phyloP scores from a whole-genome alignment of 2,329 filamentous ascomycete genomes.

The Macroventuria anomochaeta region DNA sequence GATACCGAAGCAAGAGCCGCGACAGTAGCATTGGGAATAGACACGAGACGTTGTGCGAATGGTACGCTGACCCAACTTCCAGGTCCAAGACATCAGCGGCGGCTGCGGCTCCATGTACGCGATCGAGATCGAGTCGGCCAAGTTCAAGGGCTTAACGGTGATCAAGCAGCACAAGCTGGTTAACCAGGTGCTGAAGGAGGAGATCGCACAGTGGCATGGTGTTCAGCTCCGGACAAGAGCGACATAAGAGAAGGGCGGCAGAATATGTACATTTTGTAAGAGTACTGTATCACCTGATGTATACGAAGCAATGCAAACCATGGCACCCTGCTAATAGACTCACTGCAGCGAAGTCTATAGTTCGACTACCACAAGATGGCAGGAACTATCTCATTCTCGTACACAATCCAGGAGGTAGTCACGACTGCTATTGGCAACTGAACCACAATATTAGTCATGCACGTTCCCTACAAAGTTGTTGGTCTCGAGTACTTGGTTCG shows the following conservation, averaged over 20 bases:
- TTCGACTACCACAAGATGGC: background rate
- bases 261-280: constrained; percentile 15
- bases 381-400: background rate
- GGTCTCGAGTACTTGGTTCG: too few relatives aligned
- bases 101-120: constrained; percentile 89
- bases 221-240: constrained; percentile 77
- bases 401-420: too few relatives aligned
- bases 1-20: background rate
- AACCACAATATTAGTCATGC: too few relatives aligned
- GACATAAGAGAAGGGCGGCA: constrained; percentile 25
- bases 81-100: constrained; percentile 79
- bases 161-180: constrained; percentile 85
- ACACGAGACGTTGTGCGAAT: background rate
- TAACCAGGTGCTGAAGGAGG: constrained; percentile 73
- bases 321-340: background rate
- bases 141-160: constrained; percentile 73
- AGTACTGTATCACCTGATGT: constrained; percentile 17
- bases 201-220: constrained; percentile 83
- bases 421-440: too few relatives aligned
- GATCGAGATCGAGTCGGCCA: constrained; percentile 75
- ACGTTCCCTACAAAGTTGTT: too few relatives aligned
- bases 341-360: background rate
- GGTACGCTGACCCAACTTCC: constrained; percentile 2
- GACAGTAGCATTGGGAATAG: background rate
- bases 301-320: background rate